A percentile compares a stretch with the other conserved stretches of the same genome.
Conservation (phyloP, 495 filamentous ascomycete species). For the Cercophora newfieldiana region DNA sequence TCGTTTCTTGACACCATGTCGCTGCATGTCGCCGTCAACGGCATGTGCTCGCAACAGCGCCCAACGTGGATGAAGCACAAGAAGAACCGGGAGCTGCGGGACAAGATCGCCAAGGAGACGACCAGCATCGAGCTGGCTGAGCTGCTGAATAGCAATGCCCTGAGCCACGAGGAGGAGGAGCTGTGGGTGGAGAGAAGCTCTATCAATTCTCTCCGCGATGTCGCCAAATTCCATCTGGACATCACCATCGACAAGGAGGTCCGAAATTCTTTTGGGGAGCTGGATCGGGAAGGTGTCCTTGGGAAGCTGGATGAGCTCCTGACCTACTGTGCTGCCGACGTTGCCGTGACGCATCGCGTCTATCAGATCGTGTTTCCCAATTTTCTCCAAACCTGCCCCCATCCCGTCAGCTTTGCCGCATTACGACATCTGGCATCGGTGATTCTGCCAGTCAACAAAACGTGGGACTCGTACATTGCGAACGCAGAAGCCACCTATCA, state of each 20-base stretch:
- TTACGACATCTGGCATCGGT: slow-evolving; percentile 88
- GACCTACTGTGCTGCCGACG: slow-evolving; percentile 95
- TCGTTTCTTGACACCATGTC: slow-evolving; percentile 98
- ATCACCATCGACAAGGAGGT: slow-evolving; percentile 88
- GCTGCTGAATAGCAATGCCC: slow-evolving; percentile 64
- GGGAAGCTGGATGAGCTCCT: slow-evolving; percentile 76
- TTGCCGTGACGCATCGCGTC: slow-evolving; percentile 86
- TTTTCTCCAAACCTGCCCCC: slow-evolving; percentile 85
- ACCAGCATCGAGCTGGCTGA: slow-evolving; percentile 68
- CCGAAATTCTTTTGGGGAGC: slow-evolving; percentile 82
- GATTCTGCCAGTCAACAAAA: slow-evolving; percentile 83
- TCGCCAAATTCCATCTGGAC: slow-evolving; percentile 93
- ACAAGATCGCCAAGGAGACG: slow-evolving; percentile 72
- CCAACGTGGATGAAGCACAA: slow-evolving; percentile 96
- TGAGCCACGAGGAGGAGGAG: slow-evolving; percentile 85
- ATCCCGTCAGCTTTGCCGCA: slow-evolving; percentile 96
- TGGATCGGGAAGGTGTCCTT: slow-evolving; percentile 67
- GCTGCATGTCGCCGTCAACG: slow-evolving; percentile 94
- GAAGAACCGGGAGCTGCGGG: slow-evolving; percentile 81
- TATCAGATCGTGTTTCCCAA: slow-evolving; percentile 88
- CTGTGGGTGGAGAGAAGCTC: slow-evolving; percentile 93
- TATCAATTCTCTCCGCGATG: slow-evolving; percentile 91
- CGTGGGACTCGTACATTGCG: slow-evolving; percentile 80
- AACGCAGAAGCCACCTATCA: slow-evolving; percentile 85
- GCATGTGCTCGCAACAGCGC: slow-evolving; percentile 96